Percentiles rank a stretch among this genome's conserved stretches.
These are phyloP conservation scores for Ramularia collo-cygni DNA, from an alignment of 2,329 filamentous ascomycete species.

Conservation along the genomic window DNA sequence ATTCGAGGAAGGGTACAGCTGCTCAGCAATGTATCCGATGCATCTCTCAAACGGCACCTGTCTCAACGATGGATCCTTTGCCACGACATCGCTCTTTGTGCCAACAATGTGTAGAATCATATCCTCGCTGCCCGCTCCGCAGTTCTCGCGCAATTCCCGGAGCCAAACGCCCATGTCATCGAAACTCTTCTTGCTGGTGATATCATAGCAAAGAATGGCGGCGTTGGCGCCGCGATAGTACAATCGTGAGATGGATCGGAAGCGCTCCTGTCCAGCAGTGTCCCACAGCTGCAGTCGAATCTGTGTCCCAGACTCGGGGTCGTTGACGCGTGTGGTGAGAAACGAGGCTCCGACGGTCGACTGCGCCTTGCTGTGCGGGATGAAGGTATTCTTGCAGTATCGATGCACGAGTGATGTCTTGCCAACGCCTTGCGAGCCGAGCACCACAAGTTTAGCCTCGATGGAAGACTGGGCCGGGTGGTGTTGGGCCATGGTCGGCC, in stretches of 20 bases:
- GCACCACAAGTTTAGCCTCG: conserved; percentile 75
- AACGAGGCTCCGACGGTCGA: conserved; percentile 47
- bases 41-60: conserved; percentile 91
- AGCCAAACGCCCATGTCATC: conserved; percentile 85
- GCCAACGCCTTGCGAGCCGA: conserved; percentile 71
- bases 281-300: conserved; percentile 97
- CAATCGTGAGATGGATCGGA: conserved; percentile 85
- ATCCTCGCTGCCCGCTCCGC: conserved; percentile 42
- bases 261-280: conserved; percentile 91
- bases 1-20: conserved; percentile 61
- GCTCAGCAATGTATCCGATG: conserved; percentile 91
- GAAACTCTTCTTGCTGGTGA: conserved; percentile 79
- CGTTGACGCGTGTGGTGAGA: conserved; percentile 60
- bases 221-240: conserved; percentile 96
- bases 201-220: conserved; percentile 89
- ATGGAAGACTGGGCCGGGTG: conserved; percentile 42
- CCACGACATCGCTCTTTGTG: conserved; percentile 86
- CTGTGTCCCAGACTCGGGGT: conserved; percentile 75
- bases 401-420: conserved; percentile 73
- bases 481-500: too few species aligned
- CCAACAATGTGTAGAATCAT: conserved; percentile 89
- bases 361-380: conserved; percentile 45
- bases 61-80: conserved; percentile 68
- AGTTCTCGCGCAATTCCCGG: conserved; percentile 62
- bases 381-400: conserved; percentile 66